Evolutionary conservation across 176 grass and related monocot genomes (phyloP).

Genomic region (Oryza glumipatula): DNA sequence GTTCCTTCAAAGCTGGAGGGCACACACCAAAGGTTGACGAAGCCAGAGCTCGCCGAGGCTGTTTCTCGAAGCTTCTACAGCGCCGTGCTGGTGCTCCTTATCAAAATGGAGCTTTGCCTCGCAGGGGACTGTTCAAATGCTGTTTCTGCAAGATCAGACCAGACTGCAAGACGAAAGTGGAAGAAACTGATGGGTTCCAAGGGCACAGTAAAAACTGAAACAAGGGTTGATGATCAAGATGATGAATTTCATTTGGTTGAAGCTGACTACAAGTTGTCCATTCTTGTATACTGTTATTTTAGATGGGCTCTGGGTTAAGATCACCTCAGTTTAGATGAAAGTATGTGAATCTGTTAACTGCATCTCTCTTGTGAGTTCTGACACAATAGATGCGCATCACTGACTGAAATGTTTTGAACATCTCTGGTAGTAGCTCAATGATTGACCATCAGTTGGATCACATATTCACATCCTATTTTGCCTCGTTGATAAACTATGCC

Average conservation of each 20-base stretch:
- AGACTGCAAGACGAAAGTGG: slow-evolving; percentile 43
- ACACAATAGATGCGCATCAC: slow-evolving; percentile 27
- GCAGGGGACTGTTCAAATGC: slow-evolving; percentile 38
- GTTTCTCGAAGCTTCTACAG: slow-evolving; percentile 25
- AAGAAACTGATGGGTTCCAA: slow-evolving; percentile 19
- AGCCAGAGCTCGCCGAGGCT: not conserved
- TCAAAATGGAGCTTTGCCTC: not conserved
- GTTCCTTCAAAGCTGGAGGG: slow-evolving; percentile 9
- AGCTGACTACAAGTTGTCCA: slow-evolving; percentile 28
- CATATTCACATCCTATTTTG: not conserved
- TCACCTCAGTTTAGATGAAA: slow-evolving; percentile 4
- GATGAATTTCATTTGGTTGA: slow-evolving; percentile 25
- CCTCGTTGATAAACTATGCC: not conserved
- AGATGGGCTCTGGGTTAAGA: slow-evolving; percentile 22
- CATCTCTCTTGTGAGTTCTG: slow-evolving; percentile 20
- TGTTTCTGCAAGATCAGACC: slow-evolving; percentile 55
- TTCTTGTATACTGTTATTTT: slow-evolving; percentile 39
- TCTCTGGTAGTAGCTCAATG: slow-evolving; percentile 5
- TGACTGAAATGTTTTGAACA: slow-evolving; percentile 20
- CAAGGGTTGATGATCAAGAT: not conserved
- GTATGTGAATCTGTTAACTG: slow-evolving; percentile 9
- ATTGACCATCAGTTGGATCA: not conserved
- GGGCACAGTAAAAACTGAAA: not conserved
- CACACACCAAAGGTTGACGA: slow-evolving; percentile 12
- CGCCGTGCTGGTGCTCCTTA: not conserved